phyloP scores from a whole-genome alignment of 2,329 filamentous ascomycete genomes.

The Plenodomus biglobosus region DNA sequence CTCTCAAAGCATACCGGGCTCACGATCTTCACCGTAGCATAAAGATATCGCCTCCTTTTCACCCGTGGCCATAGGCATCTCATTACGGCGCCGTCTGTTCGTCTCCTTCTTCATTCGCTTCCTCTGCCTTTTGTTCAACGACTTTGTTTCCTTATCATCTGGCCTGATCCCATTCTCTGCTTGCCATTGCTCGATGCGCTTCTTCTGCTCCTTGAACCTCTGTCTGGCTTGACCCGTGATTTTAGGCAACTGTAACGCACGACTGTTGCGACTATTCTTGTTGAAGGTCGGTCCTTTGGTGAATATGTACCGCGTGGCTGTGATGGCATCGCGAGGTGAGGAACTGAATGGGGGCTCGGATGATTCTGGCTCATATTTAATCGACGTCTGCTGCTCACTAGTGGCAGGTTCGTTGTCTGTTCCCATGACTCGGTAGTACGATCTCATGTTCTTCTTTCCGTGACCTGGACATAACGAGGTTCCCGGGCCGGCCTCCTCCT shows the following conservation, averaged over 20 bases:
- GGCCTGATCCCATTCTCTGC: neutral
- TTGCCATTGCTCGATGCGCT: conserved; percentile 2
- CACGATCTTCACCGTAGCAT: too few species aligned
- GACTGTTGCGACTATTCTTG: neutral
- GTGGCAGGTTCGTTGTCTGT: neutral
- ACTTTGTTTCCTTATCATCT: neutral
- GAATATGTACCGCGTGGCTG: neutral
- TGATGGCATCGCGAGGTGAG: neutral
- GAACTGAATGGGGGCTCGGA: neutral
- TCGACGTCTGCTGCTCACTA: neutral
- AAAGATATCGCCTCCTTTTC: neutral
- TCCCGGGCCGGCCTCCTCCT: neutral
- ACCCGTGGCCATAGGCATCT: neutral
- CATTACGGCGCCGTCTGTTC: neutral
- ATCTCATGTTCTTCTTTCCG: neutral
- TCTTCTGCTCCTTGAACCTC: conserved; percentile 3
- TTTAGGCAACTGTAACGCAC: neutral
- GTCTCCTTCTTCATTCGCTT: neutral
- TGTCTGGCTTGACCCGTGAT: conserved; percentile 1
- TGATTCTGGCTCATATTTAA: neutral
- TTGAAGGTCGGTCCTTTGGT: neutral
- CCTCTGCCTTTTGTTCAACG: neutral
- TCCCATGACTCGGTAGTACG: neutral
- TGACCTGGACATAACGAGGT: neutral
- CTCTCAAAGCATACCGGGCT: too few species aligned